phyloP scores from a whole-genome alignment of 345 rosid species.

The Eutrema yunnanense region DNA sequence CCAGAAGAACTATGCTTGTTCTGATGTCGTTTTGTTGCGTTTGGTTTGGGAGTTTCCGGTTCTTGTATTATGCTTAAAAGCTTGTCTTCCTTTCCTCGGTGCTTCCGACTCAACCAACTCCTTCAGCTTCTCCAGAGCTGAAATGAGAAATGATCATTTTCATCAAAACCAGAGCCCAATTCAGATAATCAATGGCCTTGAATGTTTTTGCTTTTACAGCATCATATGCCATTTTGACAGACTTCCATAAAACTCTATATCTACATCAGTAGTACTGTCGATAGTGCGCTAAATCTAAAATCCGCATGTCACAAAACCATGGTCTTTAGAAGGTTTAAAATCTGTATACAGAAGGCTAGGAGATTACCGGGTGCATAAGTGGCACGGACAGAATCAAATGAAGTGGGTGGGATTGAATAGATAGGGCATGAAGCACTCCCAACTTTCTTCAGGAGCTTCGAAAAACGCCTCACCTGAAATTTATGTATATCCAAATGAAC shows the following conservation, averaged over 20 bases:
- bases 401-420: constrained; percentile 41
- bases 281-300: background rate
- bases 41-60: constrained; percentile 25
- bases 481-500: background rate
- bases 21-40: background rate
- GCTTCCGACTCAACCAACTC: constrained; percentile 64
- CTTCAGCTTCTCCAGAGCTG: constrained; percentile 75
- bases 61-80: constrained; percentile 38
- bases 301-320: background rate
- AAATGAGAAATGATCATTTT: background rate
- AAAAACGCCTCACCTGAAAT: constrained; percentile 73
- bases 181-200: background rate
- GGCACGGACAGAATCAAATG: constrained; percentile 44
- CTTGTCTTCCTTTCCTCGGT: constrained; percentile 44
- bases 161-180: background rate
- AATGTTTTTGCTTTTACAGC: background rate
- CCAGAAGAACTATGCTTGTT: constrained; percentile 4
- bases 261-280: background rate
- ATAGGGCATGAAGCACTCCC: constrained; percentile 54
- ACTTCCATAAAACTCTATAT: background rate
- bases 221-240: background rate
- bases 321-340: background rate
- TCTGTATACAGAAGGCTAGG: background rate
- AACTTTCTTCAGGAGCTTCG: constrained; percentile 66
- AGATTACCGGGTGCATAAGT: constrained; percentile 60